phyloP scores from a whole-genome alignment of 2,329 filamentous ascomycete species.

The Fusarium proliferatum region DNA sequence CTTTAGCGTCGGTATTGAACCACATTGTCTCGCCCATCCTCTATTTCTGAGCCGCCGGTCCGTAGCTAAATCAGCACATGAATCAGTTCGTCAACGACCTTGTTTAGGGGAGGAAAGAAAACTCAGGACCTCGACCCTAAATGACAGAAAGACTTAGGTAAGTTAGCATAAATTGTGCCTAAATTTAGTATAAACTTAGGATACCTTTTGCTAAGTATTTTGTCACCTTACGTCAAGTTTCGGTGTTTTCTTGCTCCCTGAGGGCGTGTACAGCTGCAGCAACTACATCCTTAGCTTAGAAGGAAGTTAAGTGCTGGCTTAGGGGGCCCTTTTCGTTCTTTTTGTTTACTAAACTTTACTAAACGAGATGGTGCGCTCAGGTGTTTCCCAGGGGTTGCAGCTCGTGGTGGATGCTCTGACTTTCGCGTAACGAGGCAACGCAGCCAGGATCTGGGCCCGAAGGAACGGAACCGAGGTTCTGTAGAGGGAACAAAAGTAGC shows the following conservation, averaged over 20 bases:
- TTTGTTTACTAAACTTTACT: background rate
- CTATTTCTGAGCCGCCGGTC: background rate
- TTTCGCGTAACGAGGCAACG: background rate
- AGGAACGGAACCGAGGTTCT: constrained; percentile 19
- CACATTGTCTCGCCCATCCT: background rate
- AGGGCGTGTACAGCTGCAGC: background rate
- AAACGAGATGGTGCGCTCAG: background rate
- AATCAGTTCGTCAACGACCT: background rate
- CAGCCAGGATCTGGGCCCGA: constrained; percentile 12
- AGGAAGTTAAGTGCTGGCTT: background rate
- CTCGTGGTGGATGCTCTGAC: background rate
- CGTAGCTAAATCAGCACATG: background rate
- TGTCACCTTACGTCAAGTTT: too few relatives aligned
- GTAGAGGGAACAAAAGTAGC: background rate
- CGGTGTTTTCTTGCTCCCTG: too few relatives aligned
- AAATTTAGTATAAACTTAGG: too few relatives aligned
- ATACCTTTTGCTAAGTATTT: too few relatives aligned
- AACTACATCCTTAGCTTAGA: background rate
- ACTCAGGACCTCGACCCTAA: too few relatives aligned
- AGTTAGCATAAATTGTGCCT: too few relatives aligned
- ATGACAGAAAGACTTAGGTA: too few relatives aligned
- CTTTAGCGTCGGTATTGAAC: constrained; percentile 24
- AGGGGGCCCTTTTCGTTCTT: background rate
- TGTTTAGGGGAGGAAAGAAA: too few relatives aligned
- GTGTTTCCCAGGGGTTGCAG: background rate